phyloP scores from a whole-genome alignment of 2,329 filamentous ascomycete genomes.

The Blastomyces parvus region DNA sequence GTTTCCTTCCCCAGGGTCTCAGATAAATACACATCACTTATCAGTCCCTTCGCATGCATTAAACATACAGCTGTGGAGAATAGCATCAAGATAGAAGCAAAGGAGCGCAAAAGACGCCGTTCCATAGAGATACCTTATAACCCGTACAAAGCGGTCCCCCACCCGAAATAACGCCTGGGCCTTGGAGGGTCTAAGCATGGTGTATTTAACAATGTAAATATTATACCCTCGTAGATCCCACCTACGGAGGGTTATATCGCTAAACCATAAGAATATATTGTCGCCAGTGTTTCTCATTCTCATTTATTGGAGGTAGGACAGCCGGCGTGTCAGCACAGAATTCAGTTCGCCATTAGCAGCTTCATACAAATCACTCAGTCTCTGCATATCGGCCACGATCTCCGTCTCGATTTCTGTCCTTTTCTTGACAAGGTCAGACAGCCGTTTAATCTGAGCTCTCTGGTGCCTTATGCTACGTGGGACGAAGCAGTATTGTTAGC shows the following conservation, averaged over 20 bases:
- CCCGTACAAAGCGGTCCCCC: neutral
- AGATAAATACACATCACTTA: neutral
- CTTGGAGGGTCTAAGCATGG: neutral
- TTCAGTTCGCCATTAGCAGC: conserved; percentile 6
- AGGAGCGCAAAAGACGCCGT: neutral
- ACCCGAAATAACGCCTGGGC: neutral
- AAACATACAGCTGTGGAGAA: neutral
- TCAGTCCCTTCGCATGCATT: neutral
- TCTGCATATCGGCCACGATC: conserved; percentile 12
- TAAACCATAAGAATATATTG: neutral
- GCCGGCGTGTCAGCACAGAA: neutral
- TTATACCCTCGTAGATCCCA: neutral
- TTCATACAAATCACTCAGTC: conserved; percentile 11
- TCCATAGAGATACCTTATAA: neutral
- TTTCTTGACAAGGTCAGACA: conserved; percentile 15
- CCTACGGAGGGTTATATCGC: neutral
- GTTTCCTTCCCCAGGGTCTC: neutral
- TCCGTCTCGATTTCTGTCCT: conserved; percentile 16
- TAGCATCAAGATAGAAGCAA: neutral
- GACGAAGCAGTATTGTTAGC: neutral
- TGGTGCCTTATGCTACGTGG: conserved; percentile 12
- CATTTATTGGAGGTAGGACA: neutral
- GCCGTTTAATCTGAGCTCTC: conserved; percentile 11
- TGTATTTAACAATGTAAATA: neutral
- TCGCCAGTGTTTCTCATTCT: neutral